A percentile compares a stretch with the other conserved stretches of the same genome.
Conservation (phyloP, 1,139 yeast genomes). For the Yamadazyma buinensis region DNA sequence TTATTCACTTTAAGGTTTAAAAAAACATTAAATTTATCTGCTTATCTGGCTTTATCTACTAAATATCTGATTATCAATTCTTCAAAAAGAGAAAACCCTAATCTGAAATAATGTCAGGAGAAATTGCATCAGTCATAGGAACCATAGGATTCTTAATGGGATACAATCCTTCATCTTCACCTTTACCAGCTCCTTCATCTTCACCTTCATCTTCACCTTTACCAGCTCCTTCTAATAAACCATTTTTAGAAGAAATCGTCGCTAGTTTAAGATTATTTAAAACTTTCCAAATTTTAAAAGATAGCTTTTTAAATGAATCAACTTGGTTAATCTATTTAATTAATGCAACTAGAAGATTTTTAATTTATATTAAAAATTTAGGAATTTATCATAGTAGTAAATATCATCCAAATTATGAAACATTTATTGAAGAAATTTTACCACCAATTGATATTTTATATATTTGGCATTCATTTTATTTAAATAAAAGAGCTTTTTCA, state of each 20-base stretch:
- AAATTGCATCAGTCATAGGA: too few relatives aligned
- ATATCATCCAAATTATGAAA: background rate
- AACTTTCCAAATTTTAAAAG: conserved; percentile 24
- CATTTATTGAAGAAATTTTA: conserved; percentile 7
- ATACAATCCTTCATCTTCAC: background rate
- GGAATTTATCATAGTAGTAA: conserved; percentile 1
- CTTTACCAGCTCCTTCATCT: too few relatives aligned
- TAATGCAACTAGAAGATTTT: conserved; percentile 28
- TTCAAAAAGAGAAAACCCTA: too few relatives aligned
- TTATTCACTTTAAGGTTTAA: too few relatives aligned
- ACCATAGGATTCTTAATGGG: too few relatives aligned
- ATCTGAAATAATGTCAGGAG: too few relatives aligned
- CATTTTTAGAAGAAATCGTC: conserved; percentile 18
- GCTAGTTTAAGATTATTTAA: conserved; percentile 31
- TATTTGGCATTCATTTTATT: conserved; percentile 34
- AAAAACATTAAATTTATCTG: too few relatives aligned
- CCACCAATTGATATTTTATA: conserved; percentile 33
- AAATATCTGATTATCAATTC: too few relatives aligned
- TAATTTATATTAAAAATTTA: conserved; percentile 22
- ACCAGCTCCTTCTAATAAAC: too few relatives aligned
- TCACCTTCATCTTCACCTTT: too few relatives aligned
- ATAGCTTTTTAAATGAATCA: conserved; percentile 10
- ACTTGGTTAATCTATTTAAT: conserved; percentile 28
- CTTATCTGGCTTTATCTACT: too few relatives aligned
- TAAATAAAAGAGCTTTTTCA: conserved; percentile 16